Evolutionary conservation across 1,139 yeast species (phyloP), one percentile per base, ranked within the genome.

Genomic region (Kodamaea suecica): DNA sequence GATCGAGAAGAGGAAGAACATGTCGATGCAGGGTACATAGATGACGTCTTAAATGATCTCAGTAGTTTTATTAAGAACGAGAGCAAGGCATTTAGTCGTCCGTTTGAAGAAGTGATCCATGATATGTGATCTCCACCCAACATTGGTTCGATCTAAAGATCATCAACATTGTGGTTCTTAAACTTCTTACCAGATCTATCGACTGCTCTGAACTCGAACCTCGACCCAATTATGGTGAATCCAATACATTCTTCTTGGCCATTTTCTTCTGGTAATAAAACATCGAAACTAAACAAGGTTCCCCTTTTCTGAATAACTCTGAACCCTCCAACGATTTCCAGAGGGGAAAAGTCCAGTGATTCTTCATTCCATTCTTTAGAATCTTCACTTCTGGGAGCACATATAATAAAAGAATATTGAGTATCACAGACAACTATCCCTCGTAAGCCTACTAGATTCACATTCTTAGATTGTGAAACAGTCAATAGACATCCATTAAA

Each of bases 361-460:
- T 32, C 38, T 32, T 50, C 58, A 16, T 56, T 50, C 49, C 62
- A 54, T 24, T 58, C 57, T 39, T 63, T 63, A 47, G 72, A 50
- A 30, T 60, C 66, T 16, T 55, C 57, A 15, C 55, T 53, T 31
- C 78, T 63, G 2, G 77, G 76, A 0, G 76, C 72, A 19, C 83
- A 78, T 32, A 90, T 48, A 3, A 87, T 75, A 50, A 87, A 84
- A 37, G 77, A 74, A 47, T 82, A 78, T 53, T 85, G 90, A 5
- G 92, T 77, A 53, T 92, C 98, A 83, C 95, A 85, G 1, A 87
- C 64, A 2, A 90, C 87, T 5, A 90, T 84, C 0, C 98, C 98
- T 27, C 69, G 48, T 12, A 73, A 49, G 0, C 95, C 95, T 4
- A 81, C 71, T 36, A 77, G 52, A 33, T 77, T 72, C 2, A 70